Evolutionary conservation across 1,284 basidiomycete genomes (phyloP), one percentile per base, ranked within the genome.

Genomic region (Cryptococcus amylolentus): DNA sequence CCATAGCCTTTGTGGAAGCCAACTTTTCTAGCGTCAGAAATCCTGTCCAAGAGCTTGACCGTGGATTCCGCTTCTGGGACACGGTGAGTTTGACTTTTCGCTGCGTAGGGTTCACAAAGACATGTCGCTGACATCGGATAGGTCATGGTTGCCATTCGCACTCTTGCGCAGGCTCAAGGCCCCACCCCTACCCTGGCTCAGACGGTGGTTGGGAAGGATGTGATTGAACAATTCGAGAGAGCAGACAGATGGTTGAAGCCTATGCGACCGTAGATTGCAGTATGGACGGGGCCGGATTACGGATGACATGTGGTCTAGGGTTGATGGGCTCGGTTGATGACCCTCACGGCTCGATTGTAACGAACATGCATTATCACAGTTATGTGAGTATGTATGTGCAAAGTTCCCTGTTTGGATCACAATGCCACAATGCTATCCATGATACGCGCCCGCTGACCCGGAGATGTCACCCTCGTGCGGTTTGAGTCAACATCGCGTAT

Each of bases 1-100:
- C 95, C 27, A 81, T 97, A 37, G 88, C 88, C 60, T 88, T 96
- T 69, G 88, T 95, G 69, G 92, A 96, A 64, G 89, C 92, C 70
- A 93, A 89, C 47, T 98, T 99, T 82, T 75, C 77, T 2, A 93
- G 91, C 23, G 89, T 98, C 66, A 95, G 92, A 80, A 79, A 78
- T 60, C 90, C 95, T 7, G 85, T 86, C 76, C 79, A 79, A 55
- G 95, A 99, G 81, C 87, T 99, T 50, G 90, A 93, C 73, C 81
- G 96, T 54, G 94, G 93, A 5, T 98, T 98, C 81, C 83, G 96
- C 66, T 98, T 98, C 81, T 99, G 96, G 95, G 89, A 95, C 72
- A 84, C 93, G 75, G 92, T 95, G 74, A 81, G 91, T 84, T 2
- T 28, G 28, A 31, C 54, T 49, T 48, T 27, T 14, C 27, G 18